phyloP scores from a whole-genome alignment of 768 basidiomycete species.

The Termitomyces sp. region DNA sequence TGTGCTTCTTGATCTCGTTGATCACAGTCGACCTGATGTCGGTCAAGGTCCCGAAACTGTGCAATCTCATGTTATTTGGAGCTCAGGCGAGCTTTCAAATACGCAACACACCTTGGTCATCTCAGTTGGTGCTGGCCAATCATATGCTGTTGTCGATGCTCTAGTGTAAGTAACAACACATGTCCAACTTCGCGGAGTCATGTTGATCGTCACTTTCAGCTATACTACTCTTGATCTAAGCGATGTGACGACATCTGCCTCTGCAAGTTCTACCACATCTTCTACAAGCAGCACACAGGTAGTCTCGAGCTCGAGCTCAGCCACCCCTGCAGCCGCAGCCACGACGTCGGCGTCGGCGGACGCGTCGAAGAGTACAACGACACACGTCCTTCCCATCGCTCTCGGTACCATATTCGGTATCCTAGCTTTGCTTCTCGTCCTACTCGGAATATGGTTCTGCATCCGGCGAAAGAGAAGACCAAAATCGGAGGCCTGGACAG shows the following conservation, averaged over 20 bases:
- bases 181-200: neutral
- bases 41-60: conserved; percentile 35
- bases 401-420: conserved; percentile 30
- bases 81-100: conserved; percentile 27
- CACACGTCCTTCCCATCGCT: conserved; percentile 25
- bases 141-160: conserved; percentile 35
- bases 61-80: conserved; percentile 33
- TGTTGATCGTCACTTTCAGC: conserved; percentile 10
- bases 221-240: conserved; percentile 19
- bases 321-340: conserved; percentile 7
- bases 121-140: conserved; percentile 32
- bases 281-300: conserved; percentile 2
- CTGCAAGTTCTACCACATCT: conserved; percentile 5
- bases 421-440: conserved; percentile 24
- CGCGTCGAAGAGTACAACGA: conserved; percentile 18
- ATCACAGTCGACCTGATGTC: conserved; percentile 26
- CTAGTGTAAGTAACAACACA: conserved; percentile 27
- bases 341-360: conserved; percentile 17
- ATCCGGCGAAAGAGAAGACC: conserved; percentile 23
- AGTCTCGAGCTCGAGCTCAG: conserved; percentile 12
- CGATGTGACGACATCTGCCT: conserved; percentile 12
- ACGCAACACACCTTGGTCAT: conserved; percentile 32
- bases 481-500: conserved; percentile 31
- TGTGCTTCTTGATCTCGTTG: conserved; percentile 34
- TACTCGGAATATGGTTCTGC: conserved; percentile 26